These are phyloP conservation scores for Drechslerella coelobrocha DNA, from an alignment of 2,329 filamentous ascomycete species.

Conservation along the genomic window DNA sequence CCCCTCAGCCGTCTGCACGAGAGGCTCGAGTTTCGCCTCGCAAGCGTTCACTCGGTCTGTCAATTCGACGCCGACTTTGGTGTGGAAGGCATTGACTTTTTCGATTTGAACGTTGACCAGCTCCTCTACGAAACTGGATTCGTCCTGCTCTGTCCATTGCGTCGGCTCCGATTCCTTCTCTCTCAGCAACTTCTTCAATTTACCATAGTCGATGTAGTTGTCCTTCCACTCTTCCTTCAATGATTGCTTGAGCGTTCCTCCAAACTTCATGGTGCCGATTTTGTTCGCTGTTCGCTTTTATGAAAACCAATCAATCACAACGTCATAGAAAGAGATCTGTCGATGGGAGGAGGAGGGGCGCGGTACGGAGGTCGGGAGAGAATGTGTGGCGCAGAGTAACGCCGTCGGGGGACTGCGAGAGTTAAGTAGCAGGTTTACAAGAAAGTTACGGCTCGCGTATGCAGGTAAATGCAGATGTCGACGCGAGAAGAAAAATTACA, in stretches of 20 bases:
- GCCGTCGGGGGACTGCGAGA: background rate
- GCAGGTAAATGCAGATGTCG: background rate
- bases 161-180: slow-evolving; percentile 68
- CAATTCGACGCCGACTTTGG: slow-evolving; percentile 78
- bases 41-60: slow-evolving; percentile 78
- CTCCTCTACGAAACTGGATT: slow-evolving; percentile 92
- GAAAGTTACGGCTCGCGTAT: background rate
- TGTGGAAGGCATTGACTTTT: slow-evolving; percentile 90
- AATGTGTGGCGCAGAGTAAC: background rate
- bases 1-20: slow-evolving; percentile 59
- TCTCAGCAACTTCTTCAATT: slow-evolving; percentile 86
- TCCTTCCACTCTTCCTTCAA: slow-evolving; percentile 88
- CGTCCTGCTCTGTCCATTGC: slow-evolving; percentile 88
- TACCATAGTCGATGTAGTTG: slow-evolving; percentile 93
- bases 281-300: background rate
- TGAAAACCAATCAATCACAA: background rate
- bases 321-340: background rate
- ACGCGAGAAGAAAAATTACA: background rate
- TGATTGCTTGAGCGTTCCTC: slow-evolving; percentile 80
- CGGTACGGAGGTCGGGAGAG: background rate
- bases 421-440: background rate
- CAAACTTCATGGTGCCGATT: slow-evolving; percentile 78
- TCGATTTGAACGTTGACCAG: slow-evolving; percentile 93
- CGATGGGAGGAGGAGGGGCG: background rate
- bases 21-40: slow-evolving; percentile 69